A percentile compares a stretch with the other conserved stretches of the same genome.
Evolutionary conservation across 164 flowering plant genomes (phyloP).

Genomic region (Kalanchoe fedtschenkoi): DNA sequence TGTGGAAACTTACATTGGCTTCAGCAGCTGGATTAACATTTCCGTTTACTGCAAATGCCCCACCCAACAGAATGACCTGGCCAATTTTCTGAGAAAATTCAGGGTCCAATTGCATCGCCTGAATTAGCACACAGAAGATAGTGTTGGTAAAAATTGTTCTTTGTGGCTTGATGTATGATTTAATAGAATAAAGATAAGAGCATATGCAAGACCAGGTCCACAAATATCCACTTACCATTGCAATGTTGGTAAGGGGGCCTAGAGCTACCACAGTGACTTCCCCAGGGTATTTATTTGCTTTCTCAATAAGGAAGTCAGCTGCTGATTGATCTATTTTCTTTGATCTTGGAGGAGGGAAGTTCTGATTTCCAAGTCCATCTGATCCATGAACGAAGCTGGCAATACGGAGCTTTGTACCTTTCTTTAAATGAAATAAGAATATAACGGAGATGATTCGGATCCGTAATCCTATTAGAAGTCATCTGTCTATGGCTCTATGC

Average conservation of each 20-base stretch:
- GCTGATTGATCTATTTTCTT: conserved; percentile 67
- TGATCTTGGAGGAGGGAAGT: conserved; percentile 67
- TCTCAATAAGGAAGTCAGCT: conserved; percentile 51
- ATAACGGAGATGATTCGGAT: neutral
- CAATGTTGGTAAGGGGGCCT: conserved; percentile 89
- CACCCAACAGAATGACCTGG: conserved; percentile 83
- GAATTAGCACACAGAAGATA: conserved; percentile 7
- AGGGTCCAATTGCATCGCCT: conserved; percentile 79
- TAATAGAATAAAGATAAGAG: neutral
- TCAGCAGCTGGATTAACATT: conserved; percentile 98
- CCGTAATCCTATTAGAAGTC: no score
- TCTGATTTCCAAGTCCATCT: conserved; percentile 92
- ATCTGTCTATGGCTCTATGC: no score
- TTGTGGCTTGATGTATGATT: neutral
- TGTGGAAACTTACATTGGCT: conserved; percentile 62
- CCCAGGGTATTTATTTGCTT: conserved; percentile 67
- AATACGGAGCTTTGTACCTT: conserved; percentile 83
- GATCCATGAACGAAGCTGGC: conserved; percentile 92
- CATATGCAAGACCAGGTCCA: conserved; percentile 2
- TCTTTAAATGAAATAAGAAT: conserved; percentile 26
- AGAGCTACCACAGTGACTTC: conserved; percentile 77
- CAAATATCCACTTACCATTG: conserved; percentile 40
- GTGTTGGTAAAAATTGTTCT: neutral
- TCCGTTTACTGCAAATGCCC: conserved; percentile 88
- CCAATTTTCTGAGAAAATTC: conserved; percentile 56